Conservation (phyloP, 352 stramenopile genomes). For the Thalassiosira livingstoniorum region DNA sequence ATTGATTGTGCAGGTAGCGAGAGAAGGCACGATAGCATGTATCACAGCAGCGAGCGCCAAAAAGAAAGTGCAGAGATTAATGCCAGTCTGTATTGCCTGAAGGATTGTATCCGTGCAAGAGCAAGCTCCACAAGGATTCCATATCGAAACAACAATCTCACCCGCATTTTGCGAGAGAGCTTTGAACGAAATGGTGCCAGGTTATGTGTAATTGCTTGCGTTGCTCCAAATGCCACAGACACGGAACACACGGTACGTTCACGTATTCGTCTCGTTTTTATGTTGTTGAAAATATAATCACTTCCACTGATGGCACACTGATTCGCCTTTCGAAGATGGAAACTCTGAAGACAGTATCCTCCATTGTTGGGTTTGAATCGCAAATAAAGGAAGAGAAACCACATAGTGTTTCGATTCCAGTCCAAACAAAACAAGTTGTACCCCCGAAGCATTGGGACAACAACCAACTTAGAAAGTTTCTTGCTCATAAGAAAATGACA, state of each 20-base stretch:
- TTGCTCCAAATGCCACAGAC: conserved; percentile 68
- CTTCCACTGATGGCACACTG: background rate
- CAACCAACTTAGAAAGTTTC: conserved; percentile 43
- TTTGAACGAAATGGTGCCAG: conserved; percentile 56
- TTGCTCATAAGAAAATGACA: conserved; percentile 51
- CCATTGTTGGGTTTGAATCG: conserved; percentile 56
- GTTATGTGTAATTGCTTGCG: conserved; percentile 70
- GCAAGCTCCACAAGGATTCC: conserved; percentile 50
- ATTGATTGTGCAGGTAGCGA: conserved; percentile 76
- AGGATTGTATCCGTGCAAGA: conserved; percentile 64
- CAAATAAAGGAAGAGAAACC: conserved; percentile 55
- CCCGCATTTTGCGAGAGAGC: conserved; percentile 66
- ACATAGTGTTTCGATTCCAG: conserved; percentile 22
- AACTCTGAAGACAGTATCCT: conserved; percentile 62
- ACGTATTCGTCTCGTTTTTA: background rate
- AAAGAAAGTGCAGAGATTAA: conserved; percentile 75
- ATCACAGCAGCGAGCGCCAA: conserved; percentile 62
- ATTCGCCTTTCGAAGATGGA: conserved; percentile 38
- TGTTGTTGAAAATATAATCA: background rate
- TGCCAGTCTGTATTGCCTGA: conserved; percentile 63
- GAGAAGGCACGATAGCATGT: conserved; percentile 63
- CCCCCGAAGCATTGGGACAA: conserved; percentile 48
- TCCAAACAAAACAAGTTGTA: conserved; percentile 16
- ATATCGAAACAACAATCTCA: conserved; percentile 60
- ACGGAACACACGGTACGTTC: conserved; percentile 61